These are phyloP conservation scores for Aeschynomene evenia DNA, from an alignment of 306 rosid species.

Conservation along the genomic window DNA sequence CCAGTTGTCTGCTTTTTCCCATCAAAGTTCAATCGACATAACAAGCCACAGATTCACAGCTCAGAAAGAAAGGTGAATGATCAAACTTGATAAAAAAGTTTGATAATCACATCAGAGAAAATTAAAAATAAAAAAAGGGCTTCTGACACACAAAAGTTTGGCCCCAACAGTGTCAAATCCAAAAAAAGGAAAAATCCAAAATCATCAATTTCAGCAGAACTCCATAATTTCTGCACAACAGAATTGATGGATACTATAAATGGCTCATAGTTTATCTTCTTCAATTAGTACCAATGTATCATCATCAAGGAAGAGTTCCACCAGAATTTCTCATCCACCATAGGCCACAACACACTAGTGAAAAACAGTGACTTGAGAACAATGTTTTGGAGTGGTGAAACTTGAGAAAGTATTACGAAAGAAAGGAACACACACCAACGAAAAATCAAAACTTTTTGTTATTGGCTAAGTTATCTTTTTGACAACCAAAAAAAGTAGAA, in stretches of 20 bases:
- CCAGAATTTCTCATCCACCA: conserved; percentile 19
- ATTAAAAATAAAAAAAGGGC: conserved; percentile 4
- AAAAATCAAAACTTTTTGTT: conserved; percentile 21
- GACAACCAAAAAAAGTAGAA: conserved; percentile 60
- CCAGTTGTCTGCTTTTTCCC: conserved; percentile 33
- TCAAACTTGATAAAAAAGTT: conserved; percentile 37
- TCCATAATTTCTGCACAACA: conserved; percentile 25
- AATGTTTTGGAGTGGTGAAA: conserved; percentile 8
- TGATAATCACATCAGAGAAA: conserved; percentile 37
- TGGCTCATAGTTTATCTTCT: conserved; percentile 31
- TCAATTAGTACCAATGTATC: conserved; percentile 27
- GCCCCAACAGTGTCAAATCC: conserved; percentile 32
- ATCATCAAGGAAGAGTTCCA: conserved; percentile 18
- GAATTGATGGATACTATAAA: conserved; percentile 34
- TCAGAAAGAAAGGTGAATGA: conserved; percentile 28
- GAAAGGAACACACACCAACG: not conserved
- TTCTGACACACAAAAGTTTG: conserved; percentile 35
- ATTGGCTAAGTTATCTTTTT: conserved; percentile 48
- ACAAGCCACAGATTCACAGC: conserved; percentile 25
- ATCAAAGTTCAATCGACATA: conserved; percentile 28
- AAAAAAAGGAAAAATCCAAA: conserved; percentile 11
- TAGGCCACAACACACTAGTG: conserved; percentile 19
- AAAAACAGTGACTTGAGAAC: not conserved
- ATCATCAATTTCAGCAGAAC: conserved; percentile 32
- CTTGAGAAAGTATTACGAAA: conserved; percentile 12